phyloP scores from a whole-genome alignment of 345 rosid genomes.

The Draba incana region DNA sequence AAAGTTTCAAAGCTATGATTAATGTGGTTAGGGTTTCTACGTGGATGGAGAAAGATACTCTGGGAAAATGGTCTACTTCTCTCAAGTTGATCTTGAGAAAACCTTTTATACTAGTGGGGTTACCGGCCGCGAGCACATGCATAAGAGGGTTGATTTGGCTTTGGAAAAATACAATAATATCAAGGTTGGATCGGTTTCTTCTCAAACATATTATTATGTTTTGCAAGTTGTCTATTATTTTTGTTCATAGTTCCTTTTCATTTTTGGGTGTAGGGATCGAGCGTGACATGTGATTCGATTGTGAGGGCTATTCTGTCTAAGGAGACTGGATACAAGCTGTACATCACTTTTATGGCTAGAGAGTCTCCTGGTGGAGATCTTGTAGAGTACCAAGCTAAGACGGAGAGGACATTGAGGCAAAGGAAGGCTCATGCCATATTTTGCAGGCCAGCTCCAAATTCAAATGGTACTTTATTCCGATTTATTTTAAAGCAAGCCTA shows the following conservation, averaged over 20 bases:
- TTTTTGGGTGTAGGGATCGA: background rate
- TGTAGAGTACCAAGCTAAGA: constrained; percentile 23
- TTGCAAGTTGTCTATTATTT: background rate
- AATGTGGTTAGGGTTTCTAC: background rate
- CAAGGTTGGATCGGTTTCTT: background rate
- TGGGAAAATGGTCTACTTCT: background rate
- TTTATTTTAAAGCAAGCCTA: too few relatives aligned
- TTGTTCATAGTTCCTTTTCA: background rate
- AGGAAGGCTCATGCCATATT: too few relatives aligned
- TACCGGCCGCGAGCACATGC: constrained; percentile 2
- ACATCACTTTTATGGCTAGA: constrained; percentile 34
- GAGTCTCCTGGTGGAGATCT: constrained; percentile 11
- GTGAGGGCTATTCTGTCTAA: constrained; percentile 16
- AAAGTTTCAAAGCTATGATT: too few relatives aligned
- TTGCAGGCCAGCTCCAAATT: too few relatives aligned
- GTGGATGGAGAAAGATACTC: constrained; percentile 17
- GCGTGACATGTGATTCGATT: constrained; percentile 3
- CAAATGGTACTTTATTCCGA: too few relatives aligned
- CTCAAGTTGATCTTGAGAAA: background rate
- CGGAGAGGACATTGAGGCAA: too few relatives aligned
- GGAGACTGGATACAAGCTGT: background rate
- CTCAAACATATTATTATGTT: background rate
- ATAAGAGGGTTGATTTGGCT: constrained; percentile 5
- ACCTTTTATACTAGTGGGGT: rapidly evolving
- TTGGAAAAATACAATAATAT: background rate